Evolutionary conservation across 768 basidiomycete genomes (phyloP).

Genomic region (Brasilioporus rufonigricans): DNA sequence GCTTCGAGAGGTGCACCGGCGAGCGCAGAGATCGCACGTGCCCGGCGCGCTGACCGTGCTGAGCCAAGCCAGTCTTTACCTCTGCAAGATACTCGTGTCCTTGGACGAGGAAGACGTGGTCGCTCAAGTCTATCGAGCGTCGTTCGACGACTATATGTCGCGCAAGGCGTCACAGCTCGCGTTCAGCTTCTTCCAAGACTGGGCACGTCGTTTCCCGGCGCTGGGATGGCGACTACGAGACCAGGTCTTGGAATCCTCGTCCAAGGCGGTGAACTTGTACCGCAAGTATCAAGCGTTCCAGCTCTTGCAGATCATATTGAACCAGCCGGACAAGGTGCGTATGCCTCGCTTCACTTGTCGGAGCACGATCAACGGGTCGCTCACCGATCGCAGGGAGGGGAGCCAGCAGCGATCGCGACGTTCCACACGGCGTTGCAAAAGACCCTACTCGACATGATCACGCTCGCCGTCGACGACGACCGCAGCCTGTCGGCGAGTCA

Average conservation of each 20-base stretch:
- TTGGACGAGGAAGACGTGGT: constrained; percentile 41
- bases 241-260: constrained; percentile 54
- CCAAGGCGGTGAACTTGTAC: constrained; percentile 70
- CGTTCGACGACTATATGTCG: constrained; percentile 71
- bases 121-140: constrained; percentile 56
- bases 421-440: constrained; percentile 47
- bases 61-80: constrained; percentile 67
- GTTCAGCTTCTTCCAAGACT: constrained; percentile 73
- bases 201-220: constrained; percentile 61
- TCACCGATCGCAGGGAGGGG: constrained; percentile 30
- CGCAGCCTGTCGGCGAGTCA: constrained; percentile 55
- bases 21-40: constrained; percentile 65
- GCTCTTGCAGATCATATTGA: constrained; percentile 63
- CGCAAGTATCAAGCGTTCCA: constrained; percentile 73
- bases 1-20: constrained; percentile 63
- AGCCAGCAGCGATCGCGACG: constrained; percentile 44
- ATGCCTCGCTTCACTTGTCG: background rate
- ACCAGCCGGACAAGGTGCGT: constrained; percentile 35
- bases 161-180: constrained; percentile 80
- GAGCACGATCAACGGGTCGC: background rate
- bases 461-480: constrained; percentile 47
- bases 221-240: constrained; percentile 65
- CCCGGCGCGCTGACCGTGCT: constrained; percentile 63
- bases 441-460: constrained; percentile 47
- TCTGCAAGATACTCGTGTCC: constrained; percentile 51